Conservation (phyloP, 2,329 filamentous ascomycete species). For the Cercospora canescens region DNA sequence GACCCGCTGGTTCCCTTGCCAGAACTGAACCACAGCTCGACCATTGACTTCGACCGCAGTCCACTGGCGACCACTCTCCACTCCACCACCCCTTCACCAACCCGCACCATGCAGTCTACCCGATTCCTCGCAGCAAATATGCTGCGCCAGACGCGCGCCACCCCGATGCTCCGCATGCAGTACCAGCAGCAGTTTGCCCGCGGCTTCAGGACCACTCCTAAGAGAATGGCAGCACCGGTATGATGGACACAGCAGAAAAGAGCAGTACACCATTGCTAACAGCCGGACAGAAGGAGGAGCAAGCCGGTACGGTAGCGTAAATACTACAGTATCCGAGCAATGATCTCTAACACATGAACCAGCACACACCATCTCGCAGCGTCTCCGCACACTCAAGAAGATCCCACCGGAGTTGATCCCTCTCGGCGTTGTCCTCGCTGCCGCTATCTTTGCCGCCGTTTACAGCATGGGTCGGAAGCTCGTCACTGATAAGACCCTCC, state of each 20-base stretch:
- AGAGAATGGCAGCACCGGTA: conserved; percentile 37
- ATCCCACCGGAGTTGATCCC: conserved; percentile 93
- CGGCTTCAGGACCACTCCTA: conserved; percentile 33
- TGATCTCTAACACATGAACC: conserved; percentile 12
- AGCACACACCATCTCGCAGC: conserved; percentile 98
- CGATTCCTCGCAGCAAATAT: conserved; percentile 43
- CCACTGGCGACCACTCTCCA: conserved; percentile 25
- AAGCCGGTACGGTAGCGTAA: conserved; percentile 55
- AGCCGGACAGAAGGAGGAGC: conserved; percentile 60
- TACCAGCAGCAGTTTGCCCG: conserved; percentile 28
- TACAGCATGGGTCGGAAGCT: conserved; percentile 87
- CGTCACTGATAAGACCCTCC: conserved; percentile 85
- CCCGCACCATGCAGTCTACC: conserved; percentile 38
- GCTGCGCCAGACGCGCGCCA: conserved; percentile 40
- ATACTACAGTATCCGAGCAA: not conserved
- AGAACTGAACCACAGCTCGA: not conserved
- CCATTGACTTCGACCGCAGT: not conserved
- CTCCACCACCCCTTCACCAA: conserved; percentile 29
- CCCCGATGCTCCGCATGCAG: conserved; percentile 37
- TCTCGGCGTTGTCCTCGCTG: conserved; percentile 81
- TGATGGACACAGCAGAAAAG: conserved; percentile 11
- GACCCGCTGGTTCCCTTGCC: not conserved
- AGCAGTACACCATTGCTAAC: conserved; percentile 16
- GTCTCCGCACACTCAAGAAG: conserved; percentile 83
- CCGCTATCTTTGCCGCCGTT: conserved; percentile 72